Evolutionary conservation across 2,329 filamentous ascomycete genomes (phyloP).

Genomic region (Colletotrichum sp.): DNA sequence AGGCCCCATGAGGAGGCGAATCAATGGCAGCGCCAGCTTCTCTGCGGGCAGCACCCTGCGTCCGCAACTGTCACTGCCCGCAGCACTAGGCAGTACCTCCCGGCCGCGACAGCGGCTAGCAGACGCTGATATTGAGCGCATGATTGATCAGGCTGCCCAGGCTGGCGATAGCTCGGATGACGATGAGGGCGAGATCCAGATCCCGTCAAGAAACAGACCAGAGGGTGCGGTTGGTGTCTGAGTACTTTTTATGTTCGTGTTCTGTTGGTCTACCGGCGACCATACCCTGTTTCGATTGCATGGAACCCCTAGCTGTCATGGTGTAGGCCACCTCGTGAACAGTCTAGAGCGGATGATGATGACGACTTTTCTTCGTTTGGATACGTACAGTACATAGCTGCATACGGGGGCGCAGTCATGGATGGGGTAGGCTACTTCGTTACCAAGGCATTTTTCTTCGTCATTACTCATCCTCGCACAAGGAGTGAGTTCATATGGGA

Average conservation of each 20-base stretch:
- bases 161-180: conserved; percentile 61
- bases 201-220: conserved; percentile 42
- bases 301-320: background rate
- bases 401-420: background rate
- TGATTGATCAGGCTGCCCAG: conserved; percentile 59
- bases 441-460: background rate
- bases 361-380: conserved; percentile 6
- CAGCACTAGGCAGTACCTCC: conserved; percentile 46
- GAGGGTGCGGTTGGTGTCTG: conserved; percentile 25
- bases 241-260: background rate
- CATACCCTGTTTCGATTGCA: background rate
- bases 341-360: conserved; percentile 2
- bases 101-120: conserved; percentile 48
- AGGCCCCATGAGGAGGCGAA: conserved; percentile 27
- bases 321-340: background rate
- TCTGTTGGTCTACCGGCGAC: background rate
- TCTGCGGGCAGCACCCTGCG: conserved; percentile 26
- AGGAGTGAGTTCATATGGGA: background rate
- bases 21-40: conserved; percentile 33
- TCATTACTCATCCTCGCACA: background rate
- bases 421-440: background rate
- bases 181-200: conserved; percentile 58
- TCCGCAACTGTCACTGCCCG: conserved; percentile 53
- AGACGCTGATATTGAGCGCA: conserved; percentile 63
- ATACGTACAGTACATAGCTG: conserved; percentile 7